Base-by-base conservation (phyloP, 1,284 basidiomycete genomes). In the Rhizoctonia solani region DNA sequence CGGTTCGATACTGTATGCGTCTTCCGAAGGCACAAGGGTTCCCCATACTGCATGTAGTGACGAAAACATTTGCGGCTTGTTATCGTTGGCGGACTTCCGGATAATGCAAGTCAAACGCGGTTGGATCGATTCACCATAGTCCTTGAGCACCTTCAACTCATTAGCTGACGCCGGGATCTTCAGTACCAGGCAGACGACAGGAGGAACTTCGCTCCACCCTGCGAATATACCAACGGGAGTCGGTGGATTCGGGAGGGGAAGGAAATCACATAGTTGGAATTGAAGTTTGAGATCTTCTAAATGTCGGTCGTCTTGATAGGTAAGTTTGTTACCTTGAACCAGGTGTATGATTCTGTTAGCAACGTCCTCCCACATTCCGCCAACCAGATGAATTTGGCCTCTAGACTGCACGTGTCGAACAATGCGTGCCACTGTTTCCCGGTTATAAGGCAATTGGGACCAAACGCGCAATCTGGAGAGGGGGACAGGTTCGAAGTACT, bases 41-140 rank as follows among this genome's bases (percentile, higher is more conserved):
- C 63, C 63, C 63, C 52, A 66, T 11, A 44, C 46, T 14, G 21
- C 49, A 21, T 65, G 61, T 6, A 65, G 1, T 3, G 61, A 54
- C 2, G 49, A 53, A 30, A 42, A 53, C 4, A 42, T 54, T 6
- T 65, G 37, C 27, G 29, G n/a, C n/a, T 11, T 16, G 3, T 21
- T 37, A 37, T 42, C 29, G n/a, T 30, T 8, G 13, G 2, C 30
- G 19, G 13, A n/a, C 13, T 4, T 6, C 14, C 21, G 23, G 19
- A 54, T 29, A 14, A 30, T 1, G 52, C 39, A 30, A 9, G 27
- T 13, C 1, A 46, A 30, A 8, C 23, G 32, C 6, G 50, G 52
- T n/a, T 27, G 50, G 5, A 39, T 30, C 1, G 27, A 34, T 8
- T 37, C 50, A 16, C 25, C n/a, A 4, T 53, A 49, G 5, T 32